Evolutionary conservation across 495 filamentous ascomycete species (phyloP).

Genomic region (Neurospora hispaniola): DNA sequence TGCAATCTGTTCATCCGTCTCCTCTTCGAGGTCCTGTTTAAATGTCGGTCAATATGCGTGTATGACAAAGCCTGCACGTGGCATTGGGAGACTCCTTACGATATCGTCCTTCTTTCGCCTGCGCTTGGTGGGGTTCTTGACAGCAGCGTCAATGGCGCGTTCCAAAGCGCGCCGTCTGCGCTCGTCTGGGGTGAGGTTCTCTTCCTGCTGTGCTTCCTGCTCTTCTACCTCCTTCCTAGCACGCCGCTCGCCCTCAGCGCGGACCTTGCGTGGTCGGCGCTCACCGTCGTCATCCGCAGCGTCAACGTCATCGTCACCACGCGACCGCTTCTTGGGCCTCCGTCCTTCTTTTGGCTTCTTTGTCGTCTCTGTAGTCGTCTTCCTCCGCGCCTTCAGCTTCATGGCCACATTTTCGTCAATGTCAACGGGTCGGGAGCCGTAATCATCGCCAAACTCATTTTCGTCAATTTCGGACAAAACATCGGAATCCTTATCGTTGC

Average conservation of each 20-base stretch:
- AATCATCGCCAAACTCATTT: conserved; percentile 75
- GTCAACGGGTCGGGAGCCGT: conserved; percentile 71
- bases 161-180: conserved; percentile 71
- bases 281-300: conserved; percentile 49
- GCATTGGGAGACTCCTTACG: conserved; percentile 39
- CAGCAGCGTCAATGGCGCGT: conserved; percentile 72
- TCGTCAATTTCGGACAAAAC: conserved; percentile 92
- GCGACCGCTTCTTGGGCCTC: conserved; percentile 60
- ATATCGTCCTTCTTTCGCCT: conserved; percentile 81
- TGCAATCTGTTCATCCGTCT: conserved; percentile 83
- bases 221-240: conserved; percentile 42
- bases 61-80: not conserved
- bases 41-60: conserved; percentile 7
- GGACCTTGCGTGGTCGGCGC: conserved; percentile 31
- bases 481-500: conserved; percentile 57
- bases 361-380: conserved; percentile 44
- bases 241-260: conserved; percentile 22
- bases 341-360: conserved; percentile 69
- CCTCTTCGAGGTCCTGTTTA: conserved; percentile 72
- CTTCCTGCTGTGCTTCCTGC: conserved; percentile 50
- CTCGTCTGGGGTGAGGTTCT: conserved; percentile 53
- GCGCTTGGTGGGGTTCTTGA: conserved; percentile 71
- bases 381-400: conserved; percentile 64
- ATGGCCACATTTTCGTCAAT: conserved; percentile 80
- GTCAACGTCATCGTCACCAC: conserved; percentile 42